Conservation (phyloP, 768 basidiomycete species). For the Imleria badia region DNA sequence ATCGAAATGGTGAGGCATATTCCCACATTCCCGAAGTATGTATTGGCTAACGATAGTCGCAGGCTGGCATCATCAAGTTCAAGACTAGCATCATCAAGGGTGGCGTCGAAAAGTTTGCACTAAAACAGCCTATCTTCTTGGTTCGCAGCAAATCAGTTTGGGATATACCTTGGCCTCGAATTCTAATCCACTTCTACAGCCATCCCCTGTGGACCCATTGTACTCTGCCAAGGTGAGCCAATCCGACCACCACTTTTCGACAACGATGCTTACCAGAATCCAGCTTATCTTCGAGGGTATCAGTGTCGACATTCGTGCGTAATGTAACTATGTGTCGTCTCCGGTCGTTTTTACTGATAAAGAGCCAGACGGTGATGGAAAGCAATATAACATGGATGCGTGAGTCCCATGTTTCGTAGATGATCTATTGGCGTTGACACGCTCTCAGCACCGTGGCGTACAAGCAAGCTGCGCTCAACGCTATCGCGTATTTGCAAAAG, state of each 20-base stretch:
- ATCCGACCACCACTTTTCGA: background rate
- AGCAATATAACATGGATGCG: conserved; percentile 79
- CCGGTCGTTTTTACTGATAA: background rate
- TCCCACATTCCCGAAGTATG: background rate
- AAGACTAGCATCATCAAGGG: conserved; percentile 71
- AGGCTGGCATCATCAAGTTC: conserved; percentile 74
- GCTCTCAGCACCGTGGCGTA: conserved; percentile 63
- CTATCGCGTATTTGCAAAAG: conserved; percentile 72
- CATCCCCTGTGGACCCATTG: conserved; percentile 71
- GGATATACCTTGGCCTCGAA: background rate
- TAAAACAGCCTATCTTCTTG: conserved; percentile 75
- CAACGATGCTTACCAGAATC: background rate
- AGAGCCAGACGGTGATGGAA: conserved; percentile 61
- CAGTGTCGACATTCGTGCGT: conserved; percentile 66
- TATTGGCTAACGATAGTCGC: background rate
- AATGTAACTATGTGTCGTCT: background rate
- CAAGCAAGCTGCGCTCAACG: conserved; percentile 76
- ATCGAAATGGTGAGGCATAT: conserved; percentile 62
- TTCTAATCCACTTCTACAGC: conserved; percentile 37
- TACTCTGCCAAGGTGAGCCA: conserved; percentile 63
- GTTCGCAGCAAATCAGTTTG: conserved; percentile 35
- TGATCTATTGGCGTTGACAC: background rate
- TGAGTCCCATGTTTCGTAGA: conserved; percentile 30
- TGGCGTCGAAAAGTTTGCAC: conserved; percentile 68
- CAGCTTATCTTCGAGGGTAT: conserved; percentile 75